phyloP scores from a whole-genome alignment of 805 yeast genomes.

The Schwanniomyces sp. region DNA sequence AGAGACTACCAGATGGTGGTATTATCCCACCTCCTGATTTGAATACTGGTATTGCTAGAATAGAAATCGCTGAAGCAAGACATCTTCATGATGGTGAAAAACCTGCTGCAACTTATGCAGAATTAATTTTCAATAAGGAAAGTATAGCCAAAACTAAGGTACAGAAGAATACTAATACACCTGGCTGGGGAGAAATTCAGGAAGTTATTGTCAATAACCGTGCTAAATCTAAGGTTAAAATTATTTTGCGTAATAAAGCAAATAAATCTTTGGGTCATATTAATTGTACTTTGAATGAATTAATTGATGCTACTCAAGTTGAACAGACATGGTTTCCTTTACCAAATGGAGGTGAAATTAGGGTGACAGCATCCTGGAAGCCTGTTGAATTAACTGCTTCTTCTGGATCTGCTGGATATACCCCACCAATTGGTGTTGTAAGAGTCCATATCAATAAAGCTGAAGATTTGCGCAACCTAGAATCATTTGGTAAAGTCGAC shows the following conservation, averaged over 20 bases:
- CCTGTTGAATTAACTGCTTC: slow-evolving; percentile 75
- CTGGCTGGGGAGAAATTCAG: slow-evolving; percentile 60
- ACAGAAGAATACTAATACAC: slow-evolving; percentile 60
- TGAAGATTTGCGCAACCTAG: slow-evolving; percentile 75
- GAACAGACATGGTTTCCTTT: slow-evolving; percentile 79
- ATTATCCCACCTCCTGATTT: slow-evolving; percentile 84
- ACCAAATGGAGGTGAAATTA: slow-evolving; percentile 71
- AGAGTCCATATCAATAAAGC: slow-evolving; percentile 74
- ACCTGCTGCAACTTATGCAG: slow-evolving; percentile 62
- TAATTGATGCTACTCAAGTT: slow-evolving; percentile 76
- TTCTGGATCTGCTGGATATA: slow-evolving; percentile 73
- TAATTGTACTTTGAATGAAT: slow-evolving; percentile 56
- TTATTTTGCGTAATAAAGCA: slow-evolving; percentile 64
- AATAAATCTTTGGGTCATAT: slow-evolving; percentile 60
- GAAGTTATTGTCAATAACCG: slow-evolving; percentile 75
- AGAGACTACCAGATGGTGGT: slow-evolving; percentile 75
- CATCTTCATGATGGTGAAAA: slow-evolving; percentile 46
- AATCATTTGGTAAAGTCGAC: slow-evolving; percentile 86
- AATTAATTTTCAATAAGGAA: slow-evolving; percentile 65
- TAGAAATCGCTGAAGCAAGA: slow-evolving; percentile 67
- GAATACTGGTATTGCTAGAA: slow-evolving; percentile 85
- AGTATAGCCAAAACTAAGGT: slow-evolving; percentile 56
- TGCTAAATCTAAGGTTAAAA: slow-evolving; percentile 64
- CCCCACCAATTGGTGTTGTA: slow-evolving; percentile 93
- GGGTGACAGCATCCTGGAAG: slow-evolving; percentile 75